Evolutionary conservation across 495 filamentous ascomycete species (phyloP).

Genomic region (Talaromyces trachyspermus): DNA sequence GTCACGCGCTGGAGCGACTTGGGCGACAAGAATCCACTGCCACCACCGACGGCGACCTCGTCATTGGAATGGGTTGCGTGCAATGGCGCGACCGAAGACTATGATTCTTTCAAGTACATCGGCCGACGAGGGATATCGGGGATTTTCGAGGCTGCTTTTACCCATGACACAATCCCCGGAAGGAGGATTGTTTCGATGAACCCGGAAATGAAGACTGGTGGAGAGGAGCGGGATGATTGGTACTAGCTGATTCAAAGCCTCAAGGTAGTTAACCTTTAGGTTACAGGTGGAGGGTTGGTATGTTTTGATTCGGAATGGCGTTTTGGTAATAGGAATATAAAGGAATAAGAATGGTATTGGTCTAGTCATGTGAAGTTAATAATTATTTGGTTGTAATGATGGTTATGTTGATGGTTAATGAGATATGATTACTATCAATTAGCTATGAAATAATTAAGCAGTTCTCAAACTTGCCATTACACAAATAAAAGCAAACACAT

Average conservation of each 20-base stretch:
- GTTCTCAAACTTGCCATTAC: too few relatives aligned
- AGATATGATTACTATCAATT: too few relatives aligned
- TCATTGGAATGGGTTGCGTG: conserved; percentile 43
- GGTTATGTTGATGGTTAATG: too few relatives aligned
- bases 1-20: conserved; percentile 55
- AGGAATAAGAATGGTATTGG: not conserved
- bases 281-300: too few relatives aligned
- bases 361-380: too few relatives aligned
- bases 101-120: conserved; percentile 45
- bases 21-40: too few relatives aligned
- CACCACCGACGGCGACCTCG: conserved; percentile 24
- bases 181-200: conserved; percentile 50
- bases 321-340: too few relatives aligned
- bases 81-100: conserved; percentile 36
- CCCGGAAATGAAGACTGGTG: conserved; percentile 38
- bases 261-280: too few relatives aligned
- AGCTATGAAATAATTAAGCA: too few relatives aligned
- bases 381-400: too few relatives aligned
- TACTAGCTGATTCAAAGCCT: conserved; percentile 27
- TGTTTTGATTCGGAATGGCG: too few relatives aligned
- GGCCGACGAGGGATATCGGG: conserved; percentile 46
- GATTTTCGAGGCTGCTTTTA: conserved; percentile 48
- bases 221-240: conserved; percentile 41
- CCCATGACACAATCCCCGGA: conserved; percentile 45
- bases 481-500: too few relatives aligned